Evolutionary conservation across 2,329 filamentous ascomycete species (phyloP).

Genomic region (Alternaria panax): DNA sequence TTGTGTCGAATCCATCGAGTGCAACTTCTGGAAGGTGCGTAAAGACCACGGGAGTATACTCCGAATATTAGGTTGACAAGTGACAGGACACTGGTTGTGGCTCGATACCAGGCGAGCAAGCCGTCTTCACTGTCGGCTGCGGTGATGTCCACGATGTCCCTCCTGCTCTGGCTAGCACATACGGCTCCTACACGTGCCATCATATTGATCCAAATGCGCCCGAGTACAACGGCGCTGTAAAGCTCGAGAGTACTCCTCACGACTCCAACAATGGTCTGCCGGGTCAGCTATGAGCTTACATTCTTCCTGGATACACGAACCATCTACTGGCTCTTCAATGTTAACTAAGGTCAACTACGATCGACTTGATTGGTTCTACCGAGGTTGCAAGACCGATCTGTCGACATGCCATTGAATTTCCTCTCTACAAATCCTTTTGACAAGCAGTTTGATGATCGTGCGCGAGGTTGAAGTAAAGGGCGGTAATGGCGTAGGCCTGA

Average conservation of each 20-base stretch:
- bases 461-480: background rate
- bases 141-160: slow-evolving; percentile 4
- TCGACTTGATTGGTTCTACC: background rate
- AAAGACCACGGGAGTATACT: too few species aligned
- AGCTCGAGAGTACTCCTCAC: background rate
- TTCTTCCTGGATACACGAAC: background rate
- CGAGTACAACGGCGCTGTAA: background rate
- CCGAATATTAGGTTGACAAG: background rate
- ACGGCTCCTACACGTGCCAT: slow-evolving; percentile 3
- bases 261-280: background rate
- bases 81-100: background rate
- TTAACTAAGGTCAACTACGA: too few species aligned
- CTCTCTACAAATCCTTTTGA: too few species aligned
- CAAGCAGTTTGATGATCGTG: background rate
- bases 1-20: slow-evolving; percentile 15
- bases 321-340: background rate
- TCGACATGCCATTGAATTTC: background rate
- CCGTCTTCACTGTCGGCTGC: slow-evolving; percentile 4
- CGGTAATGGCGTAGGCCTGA: background rate
- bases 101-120: background rate
- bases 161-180: background rate
- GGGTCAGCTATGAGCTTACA: background rate
- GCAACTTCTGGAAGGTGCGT: slow-evolving; percentile 19
- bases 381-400: background rate
- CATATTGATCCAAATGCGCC: background rate